Evolutionary conservation across 1,139 yeast species (phyloP), one percentile per base, ranked within the genome.

Genomic region (Tardiomyces blankii): DNA sequence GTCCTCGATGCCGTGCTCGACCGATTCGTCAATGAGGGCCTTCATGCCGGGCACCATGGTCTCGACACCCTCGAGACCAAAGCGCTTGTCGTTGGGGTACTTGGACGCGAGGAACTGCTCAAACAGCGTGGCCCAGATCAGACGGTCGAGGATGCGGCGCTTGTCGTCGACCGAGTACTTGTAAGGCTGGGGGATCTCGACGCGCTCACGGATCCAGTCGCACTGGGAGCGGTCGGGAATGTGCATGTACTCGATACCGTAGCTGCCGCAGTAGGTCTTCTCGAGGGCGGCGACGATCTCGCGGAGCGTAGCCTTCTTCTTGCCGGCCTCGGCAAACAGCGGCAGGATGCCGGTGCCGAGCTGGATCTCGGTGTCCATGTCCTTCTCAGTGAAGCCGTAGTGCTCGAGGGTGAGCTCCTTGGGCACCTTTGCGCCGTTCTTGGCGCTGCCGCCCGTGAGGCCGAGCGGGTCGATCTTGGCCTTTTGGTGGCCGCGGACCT

Each of bases 61-160:
- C 71, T 91, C 99, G 54, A 94, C 94, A 73, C 99, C 99, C 74
- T 91, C 99, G 52, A 91, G 75, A 68, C 98, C 98, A 64, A 91
- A 91, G 72, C 98, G 83, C 74, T 91, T 91, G 66, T 91, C 99
- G 69, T 88, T 91, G 54, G 99, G 98, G 75, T 88, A 93, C 70
- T 91, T 91, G 49, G 95, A 80, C 44, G 96, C 78, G 62, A 91
- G 73, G 77, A 93, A 91, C 48, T 83, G 70, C 73, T 91, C 99
- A 61, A 91, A 91, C 46, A 89, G 82, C 51, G 95, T 82, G 43
- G 97, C 78, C 98, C 99, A 93, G 67, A 91, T 87, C 63, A 91
- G 73, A 66, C 99, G 82, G 67, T 91, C 99, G 62, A 93, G 75
- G 58, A 91, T 91, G 68, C 93, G 95, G 71, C 96, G 81, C 74